Percentiles rank a stretch among this genome's conserved stretches.
Evolutionary conservation across 768 basidiomycete genomes (phyloP).

Genomic region (Tulasnella sp.): DNA sequence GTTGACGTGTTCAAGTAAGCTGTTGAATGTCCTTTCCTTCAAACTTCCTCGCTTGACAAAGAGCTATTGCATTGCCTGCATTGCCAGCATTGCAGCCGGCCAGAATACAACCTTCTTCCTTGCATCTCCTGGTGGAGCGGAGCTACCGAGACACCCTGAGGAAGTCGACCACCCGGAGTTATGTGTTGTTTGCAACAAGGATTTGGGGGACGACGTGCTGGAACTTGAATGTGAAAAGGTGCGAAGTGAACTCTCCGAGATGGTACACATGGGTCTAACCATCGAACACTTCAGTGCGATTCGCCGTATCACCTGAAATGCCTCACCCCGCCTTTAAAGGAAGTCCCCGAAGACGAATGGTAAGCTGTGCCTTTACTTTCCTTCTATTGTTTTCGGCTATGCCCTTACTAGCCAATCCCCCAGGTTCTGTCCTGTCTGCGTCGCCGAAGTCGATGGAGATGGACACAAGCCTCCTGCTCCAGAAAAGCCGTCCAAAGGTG

Average conservation of each 20-base stretch:
- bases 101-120: conserved; percentile 86
- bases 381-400: not conserved
- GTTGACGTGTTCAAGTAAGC: conserved; percentile 74
- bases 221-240: conserved; percentile 85
- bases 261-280: not conserved
- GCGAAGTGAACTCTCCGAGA: not conserved
- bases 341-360: conserved; percentile 87
- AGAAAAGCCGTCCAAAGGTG: conserved; percentile 5
- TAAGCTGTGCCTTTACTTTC: conserved; percentile 2
- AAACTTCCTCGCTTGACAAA: not conserved
- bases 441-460: conserved; percentile 33
- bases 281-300: conserved; percentile 62
- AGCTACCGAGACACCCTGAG: conserved; percentile 74
- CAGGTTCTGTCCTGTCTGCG: conserved; percentile 70
- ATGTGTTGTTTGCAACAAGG: conserved; percentile 69
- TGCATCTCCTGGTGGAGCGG: conserved; percentile 68
- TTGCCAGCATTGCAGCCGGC: conserved; percentile 68
- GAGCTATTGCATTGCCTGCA: not conserved
- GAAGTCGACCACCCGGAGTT: conserved; percentile 63
- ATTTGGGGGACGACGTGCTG: conserved; percentile 68
- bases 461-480: not conserved
- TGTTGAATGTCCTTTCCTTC: not conserved
- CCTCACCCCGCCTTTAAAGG: conserved; percentile 68
- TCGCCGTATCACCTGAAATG: conserved; percentile 81
- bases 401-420: not conserved